phyloP scores from a whole-genome alignment of 192 early-diverging fungal species.

The Neocallimastix lanati region DNA sequence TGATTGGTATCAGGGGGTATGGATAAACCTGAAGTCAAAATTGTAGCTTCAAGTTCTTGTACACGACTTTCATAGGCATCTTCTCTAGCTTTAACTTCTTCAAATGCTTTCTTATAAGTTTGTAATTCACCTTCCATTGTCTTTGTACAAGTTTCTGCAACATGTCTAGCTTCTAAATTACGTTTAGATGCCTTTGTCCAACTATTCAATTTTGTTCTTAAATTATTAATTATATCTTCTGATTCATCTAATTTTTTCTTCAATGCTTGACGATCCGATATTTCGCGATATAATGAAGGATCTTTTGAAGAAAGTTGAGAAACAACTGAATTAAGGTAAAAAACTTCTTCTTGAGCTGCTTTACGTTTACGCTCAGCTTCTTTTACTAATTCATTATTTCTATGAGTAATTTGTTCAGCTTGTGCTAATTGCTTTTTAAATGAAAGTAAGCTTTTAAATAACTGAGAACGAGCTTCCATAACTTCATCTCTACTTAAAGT shows the following conservation, averaged over 20 bases:
- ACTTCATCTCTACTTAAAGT: neutral
- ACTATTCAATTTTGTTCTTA: neutral
- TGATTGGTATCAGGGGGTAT: neutral
- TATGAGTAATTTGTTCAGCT: neutral
- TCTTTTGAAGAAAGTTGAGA: neutral
- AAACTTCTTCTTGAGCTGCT: neutral
- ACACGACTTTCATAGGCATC: neutral
- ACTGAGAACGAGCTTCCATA: neutral
- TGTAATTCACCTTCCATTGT: neutral
- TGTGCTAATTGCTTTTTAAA: neutral
- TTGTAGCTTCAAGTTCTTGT: neutral
- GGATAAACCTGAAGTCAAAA: neutral
- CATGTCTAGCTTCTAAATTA: neutral
- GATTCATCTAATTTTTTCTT: neutral
- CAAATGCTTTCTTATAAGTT: neutral
- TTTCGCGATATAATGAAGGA: neutral
- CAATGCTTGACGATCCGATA: neutral
- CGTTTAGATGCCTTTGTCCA: neutral
- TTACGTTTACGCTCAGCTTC: neutral
- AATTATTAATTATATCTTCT: neutral
- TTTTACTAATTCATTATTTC: neutral
- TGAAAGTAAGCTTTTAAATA: neutral
- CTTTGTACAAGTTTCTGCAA: neutral
- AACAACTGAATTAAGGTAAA: neutral
- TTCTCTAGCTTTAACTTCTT: neutral